phyloP scores from a whole-genome alignment of 768 basidiomycete genomes.

The Trametes sanguinea region DNA sequence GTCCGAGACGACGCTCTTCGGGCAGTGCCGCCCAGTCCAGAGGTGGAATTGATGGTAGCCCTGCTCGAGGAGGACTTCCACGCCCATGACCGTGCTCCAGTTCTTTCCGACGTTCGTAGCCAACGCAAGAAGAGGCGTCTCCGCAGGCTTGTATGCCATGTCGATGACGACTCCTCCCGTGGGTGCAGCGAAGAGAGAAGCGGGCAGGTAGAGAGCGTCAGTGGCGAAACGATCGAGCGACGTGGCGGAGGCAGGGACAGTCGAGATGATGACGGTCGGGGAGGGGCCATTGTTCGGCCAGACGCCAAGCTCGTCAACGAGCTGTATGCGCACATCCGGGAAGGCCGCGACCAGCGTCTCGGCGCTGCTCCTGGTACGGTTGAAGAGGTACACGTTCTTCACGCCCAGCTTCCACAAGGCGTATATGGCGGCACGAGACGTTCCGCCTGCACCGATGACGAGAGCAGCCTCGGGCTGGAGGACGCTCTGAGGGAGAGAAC shows the following conservation, averaged over 20 bases:
- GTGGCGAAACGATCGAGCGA: conserved; percentile 37
- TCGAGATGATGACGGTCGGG: conserved; percentile 82
- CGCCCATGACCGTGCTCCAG: conserved; percentile 76
- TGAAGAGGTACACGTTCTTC: conserved; percentile 78
- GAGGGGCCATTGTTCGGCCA: conserved; percentile 49
- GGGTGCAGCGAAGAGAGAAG: conserved; percentile 55
- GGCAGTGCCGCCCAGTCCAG: conserved; percentile 75
- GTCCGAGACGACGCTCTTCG: conserved; percentile 47
- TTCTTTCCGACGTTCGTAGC: conserved; percentile 51
- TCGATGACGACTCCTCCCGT: conserved; percentile 83
- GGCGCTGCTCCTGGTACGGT: conserved; percentile 79
- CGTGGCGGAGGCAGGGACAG: conserved; percentile 75
- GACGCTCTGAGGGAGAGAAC: conserved; percentile 41
- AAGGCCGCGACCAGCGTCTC: conserved; percentile 67
- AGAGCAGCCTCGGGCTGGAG: conserved; percentile 55
- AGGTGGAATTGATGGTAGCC: conserved; percentile 82
- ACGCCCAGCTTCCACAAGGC: conserved; percentile 75
- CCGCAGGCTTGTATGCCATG: conserved; percentile 90
- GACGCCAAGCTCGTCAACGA: conserved; percentile 57
- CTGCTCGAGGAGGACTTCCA: conserved; percentile 87
- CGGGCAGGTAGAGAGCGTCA: conserved; percentile 53
- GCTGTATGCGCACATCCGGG: conserved; percentile 59
- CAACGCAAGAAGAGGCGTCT: conserved; percentile 76
- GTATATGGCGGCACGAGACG: conserved; percentile 91
- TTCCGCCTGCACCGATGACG: conserved; percentile 95